Evolutionary conservation across 768 basidiomycete genomes (phyloP), one percentile per base, ranked within the genome.

Genomic region (Pilatotrama ljubarskyi): DNA sequence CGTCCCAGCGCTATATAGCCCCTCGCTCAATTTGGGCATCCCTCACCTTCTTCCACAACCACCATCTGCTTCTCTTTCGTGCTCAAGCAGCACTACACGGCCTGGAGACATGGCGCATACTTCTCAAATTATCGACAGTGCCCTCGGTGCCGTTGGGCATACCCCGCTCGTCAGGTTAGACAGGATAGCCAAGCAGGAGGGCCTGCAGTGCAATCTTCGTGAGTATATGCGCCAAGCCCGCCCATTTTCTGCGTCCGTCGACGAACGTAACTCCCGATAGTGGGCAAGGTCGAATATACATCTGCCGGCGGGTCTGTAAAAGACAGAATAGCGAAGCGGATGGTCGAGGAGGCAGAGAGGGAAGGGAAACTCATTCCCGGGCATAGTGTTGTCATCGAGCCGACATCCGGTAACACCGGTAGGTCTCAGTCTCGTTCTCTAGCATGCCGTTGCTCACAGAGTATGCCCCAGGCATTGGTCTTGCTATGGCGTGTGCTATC

Each of bases 391-490:
- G 86, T 98, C 57, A 95, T 99, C 60, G 97, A 99, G 72, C 93
- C 97, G 0, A 97, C 92, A 9, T 93, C 91, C 11, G 94, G 94
- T 20, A 96, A 97, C 68, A 96, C 95, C n/a, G 95, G 94, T 93
- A 67, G 44, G 82, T 43, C 17, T 11, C 14, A 25, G 3, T 22
- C 35, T 15, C 32, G 15, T 26, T 20, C 48, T n/a, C 36, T 8
- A 32, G 2, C 17, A 37, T 55, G 5, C 36, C 22, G 46, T 56
- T 3, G 49, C 8, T 18, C 20, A 32, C 10, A 4, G 8, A 25
- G 3, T 1, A 2, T 29, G 13, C 25, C 2, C 13, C 49, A 93
- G 93, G 95, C 5, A 96, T 99, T 61, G 97, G 95, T 0, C 78
- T 99, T 11, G 95, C 95, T 3, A 82, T 98, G 80, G 87, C 91